Conservation (phyloP, 345 rosid genomes). For the Clausena lansium region DNA sequence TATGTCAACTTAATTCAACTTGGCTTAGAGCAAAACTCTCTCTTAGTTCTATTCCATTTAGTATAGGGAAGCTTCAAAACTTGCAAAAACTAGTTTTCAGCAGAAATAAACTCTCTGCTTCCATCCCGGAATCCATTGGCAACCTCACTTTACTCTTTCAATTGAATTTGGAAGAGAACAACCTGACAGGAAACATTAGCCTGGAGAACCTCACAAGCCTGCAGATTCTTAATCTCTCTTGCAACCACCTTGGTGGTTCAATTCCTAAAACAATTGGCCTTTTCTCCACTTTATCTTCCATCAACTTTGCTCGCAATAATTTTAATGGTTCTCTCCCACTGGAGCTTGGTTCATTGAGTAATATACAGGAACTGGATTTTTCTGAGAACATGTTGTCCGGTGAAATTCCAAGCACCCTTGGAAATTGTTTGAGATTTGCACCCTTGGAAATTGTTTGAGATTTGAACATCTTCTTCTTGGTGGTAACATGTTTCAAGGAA, state of each 20-base stretch:
- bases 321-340: background rate
- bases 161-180: constrained; percentile 23
- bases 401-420: constrained; percentile 18
- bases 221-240: background rate
- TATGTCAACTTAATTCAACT: background rate
- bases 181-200: background rate
- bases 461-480: constrained; percentile 9
- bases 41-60: constrained; percentile 4
- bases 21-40: background rate
- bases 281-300: background rate
- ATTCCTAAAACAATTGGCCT: constrained; percentile 4
- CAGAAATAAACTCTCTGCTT: constrained; percentile 16
- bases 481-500: constrained; percentile 12
- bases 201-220: background rate
- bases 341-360: constrained; percentile 12
- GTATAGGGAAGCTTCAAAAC: constrained; percentile 21
- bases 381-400: constrained; percentile 21
- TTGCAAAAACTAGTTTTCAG: background rate
- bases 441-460: constrained; percentile 11
- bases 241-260: constrained; percentile 7
- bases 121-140: constrained; percentile 19
- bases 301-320: constrained; percentile 2
- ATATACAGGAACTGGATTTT: constrained; percentile 4
- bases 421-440: constrained; percentile 14
- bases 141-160: constrained; percentile 23